These are phyloP conservation scores for Puccinia polysora DNA, from an alignment of 1,284 basidiomycete species.

Conservation along the genomic window DNA sequence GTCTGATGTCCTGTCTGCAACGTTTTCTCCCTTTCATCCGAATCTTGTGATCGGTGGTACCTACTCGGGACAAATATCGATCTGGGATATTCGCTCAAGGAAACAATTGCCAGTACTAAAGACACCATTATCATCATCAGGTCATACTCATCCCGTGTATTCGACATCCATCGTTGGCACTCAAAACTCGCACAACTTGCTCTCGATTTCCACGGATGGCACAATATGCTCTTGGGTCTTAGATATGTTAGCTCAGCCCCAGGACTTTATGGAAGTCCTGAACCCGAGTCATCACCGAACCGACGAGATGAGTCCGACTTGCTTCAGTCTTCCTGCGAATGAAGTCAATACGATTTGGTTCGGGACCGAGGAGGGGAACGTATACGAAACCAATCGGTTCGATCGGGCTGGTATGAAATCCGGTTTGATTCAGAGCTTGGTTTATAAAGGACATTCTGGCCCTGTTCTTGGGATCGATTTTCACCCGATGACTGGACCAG, in stretches of 20 bases:
- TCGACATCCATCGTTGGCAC: slow-evolving; percentile 95
- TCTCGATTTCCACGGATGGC: slow-evolving; percentile 92
- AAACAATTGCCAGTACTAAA: slow-evolving; percentile 84
- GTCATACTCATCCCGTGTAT: slow-evolving; percentile 97
- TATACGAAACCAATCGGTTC: slow-evolving; percentile 91
- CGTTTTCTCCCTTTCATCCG: slow-evolving; percentile 95
- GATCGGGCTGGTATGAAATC: slow-evolving; percentile 94
- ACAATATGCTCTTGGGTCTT: slow-evolving; percentile 95
- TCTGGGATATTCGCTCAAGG: slow-evolving; percentile 98
- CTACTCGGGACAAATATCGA: slow-evolving; percentile 92
- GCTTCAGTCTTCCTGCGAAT: slow-evolving; percentile 84
- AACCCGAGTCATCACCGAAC: slow-evolving; percentile 85
- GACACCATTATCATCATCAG: slow-evolving; percentile 81
- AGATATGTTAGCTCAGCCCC: slow-evolving; percentile 95
- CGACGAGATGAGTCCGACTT: slow-evolving; percentile 87
- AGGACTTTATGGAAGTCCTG: slow-evolving; percentile 83
- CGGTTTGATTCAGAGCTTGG: slow-evolving; percentile 80
- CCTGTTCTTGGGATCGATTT: slow-evolving; percentile 91
- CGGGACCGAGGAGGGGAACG: slow-evolving; percentile 92
- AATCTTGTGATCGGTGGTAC: slow-evolving; percentile 96
- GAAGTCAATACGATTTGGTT: slow-evolving; percentile 95
- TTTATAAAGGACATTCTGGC: slow-evolving; percentile 85
- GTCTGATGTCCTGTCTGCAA: slow-evolving; percentile 94
- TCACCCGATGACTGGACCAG: slow-evolving; percentile 77
- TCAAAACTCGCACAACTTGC: slow-evolving; percentile 94